Evolutionary conservation across 495 filamentous ascomycete genomes (phyloP), one percentile per base, ranked within the genome.

Genomic region (Chaetomium tenue): DNA sequence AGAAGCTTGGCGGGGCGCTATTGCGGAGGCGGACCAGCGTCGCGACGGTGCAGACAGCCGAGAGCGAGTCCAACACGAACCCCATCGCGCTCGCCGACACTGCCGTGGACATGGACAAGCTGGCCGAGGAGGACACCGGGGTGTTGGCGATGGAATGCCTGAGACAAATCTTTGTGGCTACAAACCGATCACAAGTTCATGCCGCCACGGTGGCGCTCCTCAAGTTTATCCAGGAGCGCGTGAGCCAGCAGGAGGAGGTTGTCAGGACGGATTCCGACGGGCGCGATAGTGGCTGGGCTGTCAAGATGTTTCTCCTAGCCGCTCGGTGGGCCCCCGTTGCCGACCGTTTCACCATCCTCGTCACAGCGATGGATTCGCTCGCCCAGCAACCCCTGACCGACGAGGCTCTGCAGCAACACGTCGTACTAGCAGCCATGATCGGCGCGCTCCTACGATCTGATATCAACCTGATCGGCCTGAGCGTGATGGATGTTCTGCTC

Each of bases 391-490:
- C 84, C 3, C 76, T 91, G 15, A 81, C 77, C 16, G 88, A 91
- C 70, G 82, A 88, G 12, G 84, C 86, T 22, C 65, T 95, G 56
- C 81, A 83, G 20, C 85, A 88, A 46, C 87, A 93, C 72, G 82
- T 89, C 30, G 85, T 91, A 18, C 76, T 95, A 50, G 83, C 87
- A 0, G 88, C 85, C 55, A 84, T 95, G 68, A 83, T 95, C 50
- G 86, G 87, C 61, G 90, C 88, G 61, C 79, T 96, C n/a, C 77
- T 97, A 47, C 87, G 88, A 61, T 96, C 92, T 0, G 85, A 91
- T 33, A 87, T 96, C 68, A 97, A 96, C 73, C 84, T 97, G 75
- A 96, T 97, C 63, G 93, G 93, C 2, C 80, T 97, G 47, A 96
- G 91, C 69, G 89, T 96, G 25, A 97, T 96, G 83, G 93, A 97